Evolutionary conservation across 1,139 yeast genomes (phyloP).

Genomic region (Meyerozyma elateridarum): DNA sequence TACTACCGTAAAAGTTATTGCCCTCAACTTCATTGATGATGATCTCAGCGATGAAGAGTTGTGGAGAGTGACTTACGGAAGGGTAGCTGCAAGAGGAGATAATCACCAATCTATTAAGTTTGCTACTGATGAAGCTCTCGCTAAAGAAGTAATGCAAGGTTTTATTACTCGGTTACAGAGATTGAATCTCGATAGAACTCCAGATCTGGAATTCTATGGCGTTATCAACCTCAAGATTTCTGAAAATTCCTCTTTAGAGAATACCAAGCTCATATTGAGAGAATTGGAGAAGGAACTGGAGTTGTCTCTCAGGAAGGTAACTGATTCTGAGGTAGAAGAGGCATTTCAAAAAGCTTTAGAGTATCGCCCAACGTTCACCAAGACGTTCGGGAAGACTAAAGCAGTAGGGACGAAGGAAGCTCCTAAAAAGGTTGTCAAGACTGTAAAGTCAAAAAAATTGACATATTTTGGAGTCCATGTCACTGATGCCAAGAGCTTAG

Average conservation of each 20-base stretch:
- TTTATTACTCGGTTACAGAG: conserved; percentile 69
- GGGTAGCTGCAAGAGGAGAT: conserved; percentile 74
- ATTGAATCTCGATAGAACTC: conserved; percentile 39
- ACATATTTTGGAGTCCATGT: conserved; percentile 29
- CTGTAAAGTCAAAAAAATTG: conserved; percentile 13
- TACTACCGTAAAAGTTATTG: conserved; percentile 46
- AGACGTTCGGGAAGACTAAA: conserved; percentile 21
- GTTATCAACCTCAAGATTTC: conserved; percentile 53
- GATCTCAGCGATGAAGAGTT: conserved; percentile 22
- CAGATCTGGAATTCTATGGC: conserved; percentile 66
- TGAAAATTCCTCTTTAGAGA: conserved; percentile 46
- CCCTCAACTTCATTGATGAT: conserved; percentile 60
- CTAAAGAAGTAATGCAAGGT: conserved; percentile 62
- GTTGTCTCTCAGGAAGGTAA: conserved; percentile 28
- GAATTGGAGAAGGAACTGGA: conserved; percentile 43
- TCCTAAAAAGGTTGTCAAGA: too few species aligned
- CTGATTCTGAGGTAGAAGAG: conserved; percentile 27
- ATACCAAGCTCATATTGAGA: conserved; percentile 43
- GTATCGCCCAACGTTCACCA: conserved; percentile 49
- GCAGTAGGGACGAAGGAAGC: conserved; percentile 17
- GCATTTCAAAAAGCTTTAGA: conserved; percentile 48
- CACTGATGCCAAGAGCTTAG: conserved; percentile 8
- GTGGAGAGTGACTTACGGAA: conserved; percentile 49
- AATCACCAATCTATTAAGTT: conserved; percentile 83
- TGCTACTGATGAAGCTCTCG: conserved; percentile 37